Conservation (phyloP, 257 asterid genomes). For the Marsdenia floribunda region DNA sequence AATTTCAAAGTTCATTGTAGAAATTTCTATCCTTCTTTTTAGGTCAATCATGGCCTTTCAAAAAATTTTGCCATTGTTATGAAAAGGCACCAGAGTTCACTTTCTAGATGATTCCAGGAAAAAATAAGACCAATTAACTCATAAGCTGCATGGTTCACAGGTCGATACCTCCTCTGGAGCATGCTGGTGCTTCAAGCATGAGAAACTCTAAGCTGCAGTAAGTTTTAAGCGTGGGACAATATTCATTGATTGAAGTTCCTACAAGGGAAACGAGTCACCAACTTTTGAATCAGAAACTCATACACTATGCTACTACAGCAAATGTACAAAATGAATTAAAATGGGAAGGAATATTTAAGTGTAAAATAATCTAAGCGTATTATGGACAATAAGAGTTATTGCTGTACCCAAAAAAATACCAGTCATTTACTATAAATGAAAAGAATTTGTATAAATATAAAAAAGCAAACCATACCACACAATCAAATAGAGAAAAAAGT, state of each 20-base stretch:
- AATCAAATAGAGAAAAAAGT: background rate
- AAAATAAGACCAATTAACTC: background rate
- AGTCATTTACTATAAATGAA: background rate
- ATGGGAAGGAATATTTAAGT: background rate
- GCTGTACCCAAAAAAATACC: background rate
- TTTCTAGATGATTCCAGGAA: too few species aligned
- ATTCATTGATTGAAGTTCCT: conserved; percentile 50
- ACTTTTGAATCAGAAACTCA: background rate
- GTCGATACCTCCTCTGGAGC: background rate
- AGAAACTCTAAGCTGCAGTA: conserved; percentile 21
- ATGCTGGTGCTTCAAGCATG: background rate
- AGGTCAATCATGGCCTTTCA: background rate
- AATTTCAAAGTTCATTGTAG: background rate
- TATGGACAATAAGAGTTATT: background rate
- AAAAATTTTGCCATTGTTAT: background rate
- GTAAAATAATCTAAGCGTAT: background rate
- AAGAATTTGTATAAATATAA: background rate
- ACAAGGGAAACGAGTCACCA: background rate
- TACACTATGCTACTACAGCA: background rate
- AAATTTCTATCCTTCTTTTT: background rate
- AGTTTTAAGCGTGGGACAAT: conserved; percentile 39
- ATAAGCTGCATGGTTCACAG: background rate
- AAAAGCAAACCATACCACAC: background rate
- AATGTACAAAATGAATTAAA: background rate
- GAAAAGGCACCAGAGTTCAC: too few species aligned